Base-by-base conservation (phyloP, 108 stramenopile species). In the Skeletonema potamos region DNA sequence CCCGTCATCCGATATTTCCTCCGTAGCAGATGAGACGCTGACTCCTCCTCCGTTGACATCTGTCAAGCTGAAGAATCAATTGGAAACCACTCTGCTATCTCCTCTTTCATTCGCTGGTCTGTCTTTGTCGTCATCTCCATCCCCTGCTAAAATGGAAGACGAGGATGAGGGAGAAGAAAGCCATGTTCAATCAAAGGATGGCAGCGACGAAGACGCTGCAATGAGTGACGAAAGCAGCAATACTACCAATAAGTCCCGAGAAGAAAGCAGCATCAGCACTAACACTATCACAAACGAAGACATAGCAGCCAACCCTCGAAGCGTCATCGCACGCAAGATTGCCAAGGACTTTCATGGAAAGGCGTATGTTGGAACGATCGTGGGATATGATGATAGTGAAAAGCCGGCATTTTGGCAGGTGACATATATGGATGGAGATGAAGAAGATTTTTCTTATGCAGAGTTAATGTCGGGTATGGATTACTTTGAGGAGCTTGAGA, bases 41-140 rank as follows among this genome's bases (percentile, higher is more conserved):
- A 28, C 36, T 20, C 41, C 64, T 33, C 64, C 48, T 22, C 64
- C 64, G 29, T 28, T 66, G 32, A 66, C 64, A 48, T 66, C 64
- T 15, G 64, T 66, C 17, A 66, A 66, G 51, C 32, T 66, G 62
- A 64, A 29, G 28, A 22, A 32, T 28, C 48, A 54, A 34, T 10
- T 43, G 15, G 24, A 20, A 48, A 12, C 64, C 3, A 51, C 20
- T 24, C 20, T 54, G 11, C 48, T 66, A 8, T 66, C 64, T 66
- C 48, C 48, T 32, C 30, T 54, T 33, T 66, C 64, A 29, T 30
- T 48, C 12, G 27, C 32, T 33, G 32, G 32, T 15, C 27, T 29
- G n/a, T 28, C 44, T 51, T 32, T 22, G 26, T 37, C 39, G 15
- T 4, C 62, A 11, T 26, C 43, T 10, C 12, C 43, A 10, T 9